Base-by-base conservation (phyloP, 2,329 filamentous ascomycete genomes). In the Penicillium sp. region DNA sequence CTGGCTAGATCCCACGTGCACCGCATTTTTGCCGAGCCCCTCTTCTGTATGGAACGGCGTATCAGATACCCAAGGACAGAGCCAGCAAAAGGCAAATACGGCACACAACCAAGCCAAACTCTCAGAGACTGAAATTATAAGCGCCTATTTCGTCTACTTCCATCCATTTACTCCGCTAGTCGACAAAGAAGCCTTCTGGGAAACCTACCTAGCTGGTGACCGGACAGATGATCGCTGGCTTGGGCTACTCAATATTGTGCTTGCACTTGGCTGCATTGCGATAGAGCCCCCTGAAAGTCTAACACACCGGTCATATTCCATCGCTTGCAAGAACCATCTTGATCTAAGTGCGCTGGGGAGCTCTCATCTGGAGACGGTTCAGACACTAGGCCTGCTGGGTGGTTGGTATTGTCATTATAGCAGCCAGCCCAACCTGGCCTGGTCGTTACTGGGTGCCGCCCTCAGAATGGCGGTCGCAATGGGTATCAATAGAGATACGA, bases 341-440 rank as follows among this genome's bases (percentile, higher is more conserved):
- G 80, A 79, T 7, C 75, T 89, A 56, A 84, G 87, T 55, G 80
- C 81, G 3, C 82, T 89, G 44, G 85, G 84, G 5, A 85, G 82
- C 61, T 83, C 85, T 44, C 82, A 85, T 59, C 75, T 89, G n/a
- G 86, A 89, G 67, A 85, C 81, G 0, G 76, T 89, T 4, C 87
- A 90, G 65, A 83, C 86, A 1, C 69, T 89, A 18, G 81, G 82
- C 4, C 76, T 90, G 22, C 85, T 89, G 63, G 85, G 85, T 42
- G 87, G 87, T 36, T 87, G 84, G 70, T 90, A 90, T 65, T 81
- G 89, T 55, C 87, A 89, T 68, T 89, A 89, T 64, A 82, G 87
- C 60, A 89, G 88, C 71, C 79, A 85, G 22, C 86, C 87, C 1
- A 89, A 89, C 64, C 86, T 89, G 76, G 87, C 85, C 18, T 87